Conservation (phyloP, 140 eudicot species). For the Oenanthe javanica region DNA sequence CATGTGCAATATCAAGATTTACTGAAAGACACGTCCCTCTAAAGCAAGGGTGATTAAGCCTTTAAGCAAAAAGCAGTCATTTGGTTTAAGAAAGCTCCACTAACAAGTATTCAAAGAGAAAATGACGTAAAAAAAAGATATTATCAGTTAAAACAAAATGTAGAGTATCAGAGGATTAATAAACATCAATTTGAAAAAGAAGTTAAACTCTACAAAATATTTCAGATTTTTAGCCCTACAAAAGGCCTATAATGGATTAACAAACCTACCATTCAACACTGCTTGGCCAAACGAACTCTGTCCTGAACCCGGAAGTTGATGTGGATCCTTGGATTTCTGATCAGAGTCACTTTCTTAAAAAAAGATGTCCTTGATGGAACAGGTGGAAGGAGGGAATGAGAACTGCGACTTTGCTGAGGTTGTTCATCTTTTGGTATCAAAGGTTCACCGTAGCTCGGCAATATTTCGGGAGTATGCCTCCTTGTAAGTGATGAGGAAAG, state of each 20-base stretch:
- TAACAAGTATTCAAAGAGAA: background rate
- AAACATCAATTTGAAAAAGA: background rate
- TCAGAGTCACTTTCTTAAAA: constrained; percentile 41
- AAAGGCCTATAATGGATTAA: background rate
- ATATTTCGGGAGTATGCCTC: constrained; percentile 81
- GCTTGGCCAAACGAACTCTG: constrained; percentile 81
- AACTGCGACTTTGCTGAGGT: constrained; percentile 61
- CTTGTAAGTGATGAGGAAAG: constrained; percentile 63
- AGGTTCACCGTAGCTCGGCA: constrained; percentile 57
- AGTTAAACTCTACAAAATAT: background rate
- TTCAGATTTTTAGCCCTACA: background rate
- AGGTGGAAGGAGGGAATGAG: constrained; percentile 72
- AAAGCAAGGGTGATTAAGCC: background rate
- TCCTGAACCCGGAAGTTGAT: constrained; percentile 54
- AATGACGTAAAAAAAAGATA: background rate
- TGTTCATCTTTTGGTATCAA: constrained; percentile 39
- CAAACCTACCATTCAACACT: constrained; percentile 60
- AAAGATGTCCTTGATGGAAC: constrained; percentile 42
- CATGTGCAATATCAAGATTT: background rate
- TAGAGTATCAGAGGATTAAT: background rate
- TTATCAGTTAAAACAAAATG: background rate
- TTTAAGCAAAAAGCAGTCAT: background rate
- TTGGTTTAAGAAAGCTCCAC: background rate
- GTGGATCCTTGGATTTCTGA: constrained; percentile 48
- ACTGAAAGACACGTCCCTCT: background rate